Evolutionary conservation across 768 basidiomycete species (phyloP).

Genomic region (Chalciporus chontae): DNA sequence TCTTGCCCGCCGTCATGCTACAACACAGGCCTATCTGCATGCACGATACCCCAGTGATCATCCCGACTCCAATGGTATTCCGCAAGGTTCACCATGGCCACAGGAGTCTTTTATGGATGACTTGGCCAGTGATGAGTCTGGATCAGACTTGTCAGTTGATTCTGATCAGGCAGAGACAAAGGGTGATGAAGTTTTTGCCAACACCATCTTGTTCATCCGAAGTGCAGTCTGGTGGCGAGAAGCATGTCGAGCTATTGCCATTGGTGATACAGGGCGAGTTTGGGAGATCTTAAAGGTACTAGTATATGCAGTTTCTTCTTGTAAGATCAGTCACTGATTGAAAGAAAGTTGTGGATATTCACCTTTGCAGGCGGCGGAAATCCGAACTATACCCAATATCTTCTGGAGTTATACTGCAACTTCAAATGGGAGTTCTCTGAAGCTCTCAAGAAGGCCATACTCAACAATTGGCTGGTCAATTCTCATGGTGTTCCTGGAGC

Average conservation of each 20-base stretch:
- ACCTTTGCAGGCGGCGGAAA: slow-evolving; percentile 25
- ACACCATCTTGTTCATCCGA: slow-evolving; percentile 9
- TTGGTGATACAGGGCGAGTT: slow-evolving; percentile 25
- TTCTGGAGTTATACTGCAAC: slow-evolving; percentile 27
- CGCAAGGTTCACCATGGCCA: too few relatives aligned
- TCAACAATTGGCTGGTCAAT: slow-evolving; percentile 36
- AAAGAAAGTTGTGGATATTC: slow-evolving; percentile 14
- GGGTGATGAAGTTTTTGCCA: too few relatives aligned
- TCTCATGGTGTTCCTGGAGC: slow-evolving; percentile 26
- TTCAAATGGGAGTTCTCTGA: slow-evolving; percentile 22
- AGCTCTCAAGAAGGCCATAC: slow-evolving; percentile 16
- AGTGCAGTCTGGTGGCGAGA: slow-evolving; percentile 25
- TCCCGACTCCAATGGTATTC: slow-evolving; percentile 2
- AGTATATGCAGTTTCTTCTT: not conserved
- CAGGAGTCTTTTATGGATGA: too few relatives aligned
- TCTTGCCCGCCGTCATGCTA: not conserved
- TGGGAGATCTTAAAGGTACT: slow-evolving; percentile 27
- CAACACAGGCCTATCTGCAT: not conserved
- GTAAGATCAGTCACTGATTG: not conserved
- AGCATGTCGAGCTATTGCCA: slow-evolving; percentile 22
- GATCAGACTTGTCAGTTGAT: too few relatives aligned
- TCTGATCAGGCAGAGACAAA: too few relatives aligned
- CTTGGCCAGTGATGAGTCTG: too few relatives aligned
- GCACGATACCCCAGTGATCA: slow-evolving; percentile 10
- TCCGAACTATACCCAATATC: slow-evolving; percentile 25